Base-by-base conservation (phyloP, 2,329 filamentous ascomycete species). In the Pseudogymnoascus pannorum region DNA sequence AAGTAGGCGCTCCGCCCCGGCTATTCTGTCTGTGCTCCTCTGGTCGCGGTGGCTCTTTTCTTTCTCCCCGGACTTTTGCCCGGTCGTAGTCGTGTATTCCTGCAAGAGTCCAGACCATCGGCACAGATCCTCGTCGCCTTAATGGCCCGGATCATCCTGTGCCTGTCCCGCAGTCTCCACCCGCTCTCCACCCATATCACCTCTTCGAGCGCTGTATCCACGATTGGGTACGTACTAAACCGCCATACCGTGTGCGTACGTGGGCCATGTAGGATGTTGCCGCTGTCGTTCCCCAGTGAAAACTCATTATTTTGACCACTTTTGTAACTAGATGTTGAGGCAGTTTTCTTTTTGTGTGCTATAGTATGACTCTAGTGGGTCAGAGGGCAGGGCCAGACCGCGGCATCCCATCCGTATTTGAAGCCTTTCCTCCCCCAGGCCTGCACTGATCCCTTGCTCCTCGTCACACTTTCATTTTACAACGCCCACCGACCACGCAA, bases 401-500 rank as follows among this genome's bases (percentile, higher is more conserved):
- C 26, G 7, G 48, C 44, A 12, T 18, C 8, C 48, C 31, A 2
- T 54, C 2, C n/a, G 26, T 54, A 54, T 54, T 54, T 54, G 48
- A 54, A 18, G 48, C 9, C 48, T 31, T 54, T 26, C 8, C 5
- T 31, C 26, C 48, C 48, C 48, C 48, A 24, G 7, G 48, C 24
- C 16, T 9, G 24, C 26, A 9, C n/a, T 51, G 44, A 12, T 29
- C 18, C 24, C 18, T 54, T 31, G 24, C n/a, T 54, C 26, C 20
- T 54, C 48, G 48, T 54, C 48, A 54, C 48, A 54, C 48, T 54
- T 54, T 54, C 48, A 54, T 54, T 54, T 54, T 54, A 16, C 26
- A 54, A 29, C 38, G 44, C 48, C 48, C 48, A 54, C 44, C 44
- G 44, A 54, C 44, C 48, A 54, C 48, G 48, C 48, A 54, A 54